A percentile compares a stretch with the other conserved stretches of the same genome.
Conservation (phyloP, 495 filamentous ascomycete species). For the Entonaema liquescens region DNA sequence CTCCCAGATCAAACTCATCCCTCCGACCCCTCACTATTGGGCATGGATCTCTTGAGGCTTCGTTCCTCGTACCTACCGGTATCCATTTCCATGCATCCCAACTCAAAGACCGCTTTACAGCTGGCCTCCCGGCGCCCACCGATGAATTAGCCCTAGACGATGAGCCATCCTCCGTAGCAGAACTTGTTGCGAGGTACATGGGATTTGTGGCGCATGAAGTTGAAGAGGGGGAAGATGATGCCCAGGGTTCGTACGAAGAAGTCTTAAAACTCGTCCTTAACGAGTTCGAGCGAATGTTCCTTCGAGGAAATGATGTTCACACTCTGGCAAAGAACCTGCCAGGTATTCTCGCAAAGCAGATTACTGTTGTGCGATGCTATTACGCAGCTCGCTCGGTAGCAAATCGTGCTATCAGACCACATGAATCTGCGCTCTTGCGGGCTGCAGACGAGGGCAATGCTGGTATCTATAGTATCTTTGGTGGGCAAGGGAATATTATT, state of each 20-base stretch:
- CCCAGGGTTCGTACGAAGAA: slow-evolving; percentile 82
- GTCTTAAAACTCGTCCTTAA: slow-evolving; percentile 88
- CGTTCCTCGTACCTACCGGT: slow-evolving; percentile 91
- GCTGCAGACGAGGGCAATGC: slow-evolving; percentile 82
- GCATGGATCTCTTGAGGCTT: slow-evolving; percentile 94
- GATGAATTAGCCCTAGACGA: slow-evolving; percentile 98
- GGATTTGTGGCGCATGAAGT: slow-evolving; percentile 87
- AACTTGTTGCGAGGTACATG: slow-evolving; percentile 92
- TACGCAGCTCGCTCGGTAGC: slow-evolving; percentile 86
- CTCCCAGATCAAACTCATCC: slow-evolving; percentile 87
- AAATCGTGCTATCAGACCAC: slow-evolving; percentile 81
- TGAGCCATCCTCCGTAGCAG: slow-evolving; percentile 90
- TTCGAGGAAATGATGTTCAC: slow-evolving; percentile 95
- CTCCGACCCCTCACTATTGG: slow-evolving; percentile 86
- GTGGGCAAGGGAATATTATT: slow-evolving; percentile 99
- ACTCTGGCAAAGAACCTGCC: slow-evolving; percentile 84
- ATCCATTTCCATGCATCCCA: slow-evolving; percentile 95
- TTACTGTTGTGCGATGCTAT: slow-evolving; percentile 85
- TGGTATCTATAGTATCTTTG: slow-evolving; percentile 89
- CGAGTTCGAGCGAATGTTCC: slow-evolving; percentile 94
- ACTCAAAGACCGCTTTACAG: slow-evolving; percentile 84
- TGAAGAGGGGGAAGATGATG: slow-evolving; percentile 88
- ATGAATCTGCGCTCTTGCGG: slow-evolving; percentile 91
- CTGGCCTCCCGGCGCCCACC: slow-evolving; percentile 85
- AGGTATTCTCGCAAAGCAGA: slow-evolving; percentile 88